Conservation (phyloP, 345 rosid species). For the Crucihimalaya himalaica region DNA sequence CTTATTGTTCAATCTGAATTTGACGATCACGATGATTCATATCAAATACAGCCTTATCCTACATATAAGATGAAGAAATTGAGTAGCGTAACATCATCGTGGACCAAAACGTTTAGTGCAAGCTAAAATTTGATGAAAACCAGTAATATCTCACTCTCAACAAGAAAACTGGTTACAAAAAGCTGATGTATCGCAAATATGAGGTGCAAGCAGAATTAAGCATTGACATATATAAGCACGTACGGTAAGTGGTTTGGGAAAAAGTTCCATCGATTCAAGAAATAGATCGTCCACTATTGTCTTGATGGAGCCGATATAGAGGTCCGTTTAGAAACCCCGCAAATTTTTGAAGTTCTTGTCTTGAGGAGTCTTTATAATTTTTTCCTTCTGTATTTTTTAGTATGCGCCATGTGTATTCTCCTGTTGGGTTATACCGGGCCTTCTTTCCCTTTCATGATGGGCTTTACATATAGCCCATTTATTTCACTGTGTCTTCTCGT, state of each 20-base stretch:
- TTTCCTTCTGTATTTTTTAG: no score
- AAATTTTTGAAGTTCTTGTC: no score
- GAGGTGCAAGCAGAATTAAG: no score
- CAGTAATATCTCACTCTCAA: no score
- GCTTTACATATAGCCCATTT: neutral
- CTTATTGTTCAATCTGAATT: slow-evolving; percentile 71
- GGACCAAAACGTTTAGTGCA: no score
- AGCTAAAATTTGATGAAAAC: no score
- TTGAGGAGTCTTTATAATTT: no score
- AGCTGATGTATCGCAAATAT: no score
- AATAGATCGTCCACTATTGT: neutral
- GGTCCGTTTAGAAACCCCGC: neutral
- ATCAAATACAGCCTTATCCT: slow-evolving; percentile 72
- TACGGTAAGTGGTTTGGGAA: no score
- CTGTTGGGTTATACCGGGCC: neutral
- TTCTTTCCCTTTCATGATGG: neutral
- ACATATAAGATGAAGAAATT: neutral
- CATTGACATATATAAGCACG: no score
- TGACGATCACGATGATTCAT: slow-evolving; percentile 69
- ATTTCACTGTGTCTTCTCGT: neutral
- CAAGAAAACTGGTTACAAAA: no score
- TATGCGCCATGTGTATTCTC: neutral
- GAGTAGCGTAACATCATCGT: no score
- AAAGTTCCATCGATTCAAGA: neutral
- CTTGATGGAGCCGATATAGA: neutral